Conservation (phyloP, 2,329 filamentous ascomycete genomes). For the Parastagonospora nodorum region DNA sequence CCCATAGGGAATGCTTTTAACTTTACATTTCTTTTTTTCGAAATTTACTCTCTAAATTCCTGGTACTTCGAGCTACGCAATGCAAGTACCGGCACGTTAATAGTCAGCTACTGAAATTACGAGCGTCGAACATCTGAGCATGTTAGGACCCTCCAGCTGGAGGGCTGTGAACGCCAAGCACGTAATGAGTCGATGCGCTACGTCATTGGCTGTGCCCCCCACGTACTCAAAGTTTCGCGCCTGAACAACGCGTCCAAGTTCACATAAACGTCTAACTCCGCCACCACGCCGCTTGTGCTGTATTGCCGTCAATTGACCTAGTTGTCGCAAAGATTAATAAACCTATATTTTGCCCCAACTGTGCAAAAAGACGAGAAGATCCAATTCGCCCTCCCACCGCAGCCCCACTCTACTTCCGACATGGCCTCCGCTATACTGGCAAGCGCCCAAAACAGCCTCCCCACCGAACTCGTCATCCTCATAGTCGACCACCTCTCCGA, state of each 20-base stretch:
- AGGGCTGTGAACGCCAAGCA: too few species aligned
- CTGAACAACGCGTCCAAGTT: neutral
- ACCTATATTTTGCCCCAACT: neutral
- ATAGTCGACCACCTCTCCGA: constrained; percentile 33
- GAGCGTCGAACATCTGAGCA: too few species aligned
- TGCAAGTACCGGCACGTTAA: too few species aligned
- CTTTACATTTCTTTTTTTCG: neutral
- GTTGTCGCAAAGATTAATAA: too few species aligned
- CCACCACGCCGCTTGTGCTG: too few species aligned
- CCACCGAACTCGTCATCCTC: constrained; percentile 36
- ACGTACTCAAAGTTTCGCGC: neutral
- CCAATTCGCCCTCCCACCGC: neutral
- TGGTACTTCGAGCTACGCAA: too few species aligned
- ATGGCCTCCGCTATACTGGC: constrained; percentile 23
- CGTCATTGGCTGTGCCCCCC: constrained; percentile 1
- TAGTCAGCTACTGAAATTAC: too few species aligned
- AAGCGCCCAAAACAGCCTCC: constrained; percentile 21
- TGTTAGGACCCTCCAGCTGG: too few species aligned
- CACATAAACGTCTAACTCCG: neutral
- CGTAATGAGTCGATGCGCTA: too few species aligned
- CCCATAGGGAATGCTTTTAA: neutral
- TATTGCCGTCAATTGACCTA: too few species aligned
- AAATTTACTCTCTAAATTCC: neutral
- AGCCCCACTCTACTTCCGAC: neutral
- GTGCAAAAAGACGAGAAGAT: neutral